Conservation (phyloP, 257 asterid genomes). For the Thymus quinquecostatus region DNA sequence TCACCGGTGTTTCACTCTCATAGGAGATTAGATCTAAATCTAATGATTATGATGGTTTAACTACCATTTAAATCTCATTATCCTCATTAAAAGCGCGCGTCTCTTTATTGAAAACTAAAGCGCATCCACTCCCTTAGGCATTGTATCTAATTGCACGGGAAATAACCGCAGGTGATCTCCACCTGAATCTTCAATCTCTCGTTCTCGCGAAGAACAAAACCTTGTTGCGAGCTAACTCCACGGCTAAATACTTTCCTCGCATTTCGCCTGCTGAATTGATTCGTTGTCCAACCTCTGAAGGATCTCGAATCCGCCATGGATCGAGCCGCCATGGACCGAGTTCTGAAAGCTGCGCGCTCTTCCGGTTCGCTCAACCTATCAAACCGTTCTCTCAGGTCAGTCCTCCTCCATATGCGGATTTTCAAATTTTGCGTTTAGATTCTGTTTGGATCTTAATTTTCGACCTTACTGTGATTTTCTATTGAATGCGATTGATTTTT, state of each 20-base stretch:
- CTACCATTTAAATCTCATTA: no score
- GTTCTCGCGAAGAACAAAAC: conserved; percentile 18
- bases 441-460: conserved; percentile 6
- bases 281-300: conserved; percentile 16
- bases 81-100: no score
- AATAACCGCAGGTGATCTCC: conserved; percentile 31
- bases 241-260: conserved; percentile 16
- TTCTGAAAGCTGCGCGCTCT: conserved; percentile 81
- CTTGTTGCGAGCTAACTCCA: conserved; percentile 17
- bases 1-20: no score
- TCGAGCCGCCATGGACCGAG: conserved; percentile 56
- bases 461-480: conserved; percentile 18
- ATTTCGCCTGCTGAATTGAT: conserved; percentile 7
- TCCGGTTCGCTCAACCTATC: conserved; percentile 97
- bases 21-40: no score
- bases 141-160: conserved; percentile 32
- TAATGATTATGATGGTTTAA: no score
- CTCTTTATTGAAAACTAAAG: not conserved
- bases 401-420: conserved; percentile 15
- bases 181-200: conserved; percentile 26
- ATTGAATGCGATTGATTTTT: not conserved
- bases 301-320: conserved; percentile 55
- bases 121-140: not conserved
- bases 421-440: not conserved
- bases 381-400: conserved; percentile 86